A percentile compares a stretch with the other conserved stretches of the same genome.
phyloP scores from a whole-genome alignment of 169 alveolate species.

The Besnoitia besnoiti region DNA sequence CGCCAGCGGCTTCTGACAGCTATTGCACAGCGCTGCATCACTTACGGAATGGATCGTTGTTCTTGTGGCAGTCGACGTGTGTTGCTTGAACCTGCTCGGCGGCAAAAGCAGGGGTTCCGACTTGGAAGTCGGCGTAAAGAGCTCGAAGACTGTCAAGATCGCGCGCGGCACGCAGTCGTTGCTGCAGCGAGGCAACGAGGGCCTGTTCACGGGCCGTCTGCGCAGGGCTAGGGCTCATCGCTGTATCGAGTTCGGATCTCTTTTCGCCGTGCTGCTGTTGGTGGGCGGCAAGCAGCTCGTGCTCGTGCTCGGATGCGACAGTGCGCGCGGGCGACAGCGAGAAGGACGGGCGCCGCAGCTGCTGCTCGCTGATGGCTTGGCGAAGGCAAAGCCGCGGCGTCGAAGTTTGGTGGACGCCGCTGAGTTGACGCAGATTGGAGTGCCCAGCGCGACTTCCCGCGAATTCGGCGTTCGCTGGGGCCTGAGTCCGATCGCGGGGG shows the following conservation, averaged over 20 bases:
- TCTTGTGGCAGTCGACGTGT: not conserved
- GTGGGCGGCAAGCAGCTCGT: no score
- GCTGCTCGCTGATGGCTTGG: not conserved
- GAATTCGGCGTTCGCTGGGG: no score
- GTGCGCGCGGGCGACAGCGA: not conserved
- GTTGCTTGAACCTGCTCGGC: not conserved
- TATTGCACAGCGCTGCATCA: no score
- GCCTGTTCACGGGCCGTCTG: not conserved
- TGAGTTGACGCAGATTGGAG: not conserved
- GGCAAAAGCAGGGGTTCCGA: not conserved
- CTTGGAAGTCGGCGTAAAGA: not conserved
- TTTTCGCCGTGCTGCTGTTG: not conserved
- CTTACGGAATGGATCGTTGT: not conserved
- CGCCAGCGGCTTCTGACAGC: no score
- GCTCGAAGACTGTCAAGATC: not conserved
- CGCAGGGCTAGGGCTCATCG: no score
- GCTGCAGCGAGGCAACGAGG: not conserved
- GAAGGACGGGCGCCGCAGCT: not conserved
- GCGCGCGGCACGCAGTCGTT: not conserved
- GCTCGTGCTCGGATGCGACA: not conserved
- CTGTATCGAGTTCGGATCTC: no score
- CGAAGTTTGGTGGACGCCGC: not conserved
- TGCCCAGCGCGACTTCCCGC: not conserved
- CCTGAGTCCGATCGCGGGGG: no score
- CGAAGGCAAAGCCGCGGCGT: not conserved